These are phyloP conservation scores for Fusarium verrucosum DNA, from an alignment of 2,329 filamentous ascomycete species.

Conservation along the genomic window DNA sequence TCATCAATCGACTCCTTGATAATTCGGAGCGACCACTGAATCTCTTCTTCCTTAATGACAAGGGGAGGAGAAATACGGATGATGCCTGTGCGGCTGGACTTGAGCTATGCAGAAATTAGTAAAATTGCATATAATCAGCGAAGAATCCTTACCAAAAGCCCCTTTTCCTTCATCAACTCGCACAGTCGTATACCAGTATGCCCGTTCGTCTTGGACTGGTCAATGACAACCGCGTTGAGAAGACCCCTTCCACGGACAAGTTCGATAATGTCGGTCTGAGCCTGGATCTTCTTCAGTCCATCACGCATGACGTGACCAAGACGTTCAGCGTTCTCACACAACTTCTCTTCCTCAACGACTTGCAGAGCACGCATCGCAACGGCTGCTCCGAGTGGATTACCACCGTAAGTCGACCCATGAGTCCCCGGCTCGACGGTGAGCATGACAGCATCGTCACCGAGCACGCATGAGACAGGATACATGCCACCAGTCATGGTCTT, in stretches of 20 bases:
- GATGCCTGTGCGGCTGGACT: slow-evolving; percentile 98
- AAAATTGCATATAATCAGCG: neutral
- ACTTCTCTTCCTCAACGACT: slow-evolving; percentile 87
- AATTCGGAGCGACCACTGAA: slow-evolving; percentile 78
- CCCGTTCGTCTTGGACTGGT: slow-evolving; percentile 84
- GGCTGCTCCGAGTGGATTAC: slow-evolving; percentile 93
- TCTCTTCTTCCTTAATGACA: slow-evolving; percentile 89
- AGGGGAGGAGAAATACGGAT: slow-evolving; percentile 96
- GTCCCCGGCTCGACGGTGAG: slow-evolving; percentile 94
- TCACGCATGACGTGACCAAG: slow-evolving; percentile 86
- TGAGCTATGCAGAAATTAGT: slow-evolving; percentile 51
- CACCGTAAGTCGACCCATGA: slow-evolving; percentile 96
- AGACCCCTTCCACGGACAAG: slow-evolving; percentile 89
- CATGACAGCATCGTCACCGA: slow-evolving; percentile 91
- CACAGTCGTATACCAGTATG: slow-evolving; percentile 95
- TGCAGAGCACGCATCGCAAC: slow-evolving; percentile 95
- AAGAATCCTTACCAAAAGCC: slow-evolving; percentile 74
- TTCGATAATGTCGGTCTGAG: slow-evolving; percentile 75
- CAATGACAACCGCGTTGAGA: slow-evolving; percentile 94
- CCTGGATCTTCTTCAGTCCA: slow-evolving; percentile 74
- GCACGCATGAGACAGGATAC: slow-evolving; percentile 94
- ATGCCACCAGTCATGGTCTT: slow-evolving; percentile 93
- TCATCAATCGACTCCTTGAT: slow-evolving; percentile 85
- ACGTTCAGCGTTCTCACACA: slow-evolving; percentile 84
- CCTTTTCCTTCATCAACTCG: slow-evolving; percentile 93